Evolutionary conservation across 83 land plant species (phyloP), one percentile per base, ranked within the genome.

Genomic region (Diphasiastrum complanatum): DNA sequence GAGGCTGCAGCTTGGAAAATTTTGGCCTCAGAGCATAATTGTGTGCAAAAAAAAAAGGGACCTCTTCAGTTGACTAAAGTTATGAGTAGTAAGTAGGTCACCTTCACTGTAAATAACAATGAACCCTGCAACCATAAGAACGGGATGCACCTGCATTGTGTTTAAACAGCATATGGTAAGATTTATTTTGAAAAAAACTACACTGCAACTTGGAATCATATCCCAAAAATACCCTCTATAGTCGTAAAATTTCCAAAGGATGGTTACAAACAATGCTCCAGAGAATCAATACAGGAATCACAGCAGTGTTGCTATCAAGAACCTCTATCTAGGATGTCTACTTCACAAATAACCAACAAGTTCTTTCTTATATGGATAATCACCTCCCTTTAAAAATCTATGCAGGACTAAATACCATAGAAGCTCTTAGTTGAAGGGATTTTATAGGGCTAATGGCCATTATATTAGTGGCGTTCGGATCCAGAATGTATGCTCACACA

Each of bases 141-240:
- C 38, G 6, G 59, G 59, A 55, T 55, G 59, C 6, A 55, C 26
- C 59, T 55, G 59, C 19, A 50, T 50, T 18, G 16, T 50, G 10
- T 1, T n/a, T 24, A 18, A 50, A 18, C 53, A 0, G 12, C 19
- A 18, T 18, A 10, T 50, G 53, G 14, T 18, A 12, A 50, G 11
- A 10, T 23, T 10, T 50, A n/a, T 50, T 14, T 16, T 49, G 0
- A 27, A 12, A 27, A 32, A 11, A 14, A 41, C 14, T 8, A 38
- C 43, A 8, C 45, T 41, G 12, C n/a, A 14, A 41, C 45, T 14
- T 14, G 1, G 45, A 14, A 41, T 41, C 18, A 14, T 0, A 14
- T 0, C 12, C 12, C 18, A 41, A 41, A 0, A 1, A 41, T 14
- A 41, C 12, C 18, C 18, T 1, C n/a, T 18, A 41, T 41, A 14